Percentiles rank a stretch among this genome's conserved stretches.
These are phyloP conservation scores for Tetratostichococcus sp. DNA, from an alignment of 139 green algal genomes.

Conservation along the genomic window DNA sequence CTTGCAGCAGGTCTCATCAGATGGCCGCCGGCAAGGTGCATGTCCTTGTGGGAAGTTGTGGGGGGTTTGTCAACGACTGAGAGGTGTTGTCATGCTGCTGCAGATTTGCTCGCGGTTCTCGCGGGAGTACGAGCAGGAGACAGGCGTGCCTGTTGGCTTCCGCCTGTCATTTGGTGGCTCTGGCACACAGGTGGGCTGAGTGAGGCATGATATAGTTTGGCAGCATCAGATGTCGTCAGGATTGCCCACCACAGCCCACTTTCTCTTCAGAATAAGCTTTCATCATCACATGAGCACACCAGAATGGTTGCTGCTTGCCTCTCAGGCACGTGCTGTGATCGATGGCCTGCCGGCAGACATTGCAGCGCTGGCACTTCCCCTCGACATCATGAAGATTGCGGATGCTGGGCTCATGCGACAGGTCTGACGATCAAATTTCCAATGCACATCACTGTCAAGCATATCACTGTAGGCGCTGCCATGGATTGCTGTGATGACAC, in stretches of 20 bases:
- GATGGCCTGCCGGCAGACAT: slow-evolving; percentile 64
- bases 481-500: no score
- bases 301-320: neutral
- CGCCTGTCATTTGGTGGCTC: slow-evolving; percentile 70
- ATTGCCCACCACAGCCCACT: no score
- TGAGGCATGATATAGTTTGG: neutral
- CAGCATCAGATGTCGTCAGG: no score
- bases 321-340: slow-evolving; percentile 72
- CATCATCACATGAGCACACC: no score
- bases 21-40: no score
- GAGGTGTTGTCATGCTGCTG: slow-evolving; percentile 23
- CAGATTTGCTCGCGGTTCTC: slow-evolving; percentile 60
- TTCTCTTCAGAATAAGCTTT: no score
- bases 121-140: slow-evolving; percentile 47
- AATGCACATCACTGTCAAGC: no score
- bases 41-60: neutral
- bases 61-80: slow-evolving; percentile 11
- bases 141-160: slow-evolving; percentile 58
- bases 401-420: slow-evolving; percentile 65
- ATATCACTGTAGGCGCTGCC: no score
- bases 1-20: no score
- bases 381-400: slow-evolving; percentile 77
- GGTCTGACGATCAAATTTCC: no score
- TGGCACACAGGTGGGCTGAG: slow-evolving; percentile 54
- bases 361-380: slow-evolving; percentile 63